Evolutionary conservation across 1,139 yeast species (phyloP), one percentile per base, ranked within the genome.

Genomic region (Geotrichum aggregatum): DNA sequence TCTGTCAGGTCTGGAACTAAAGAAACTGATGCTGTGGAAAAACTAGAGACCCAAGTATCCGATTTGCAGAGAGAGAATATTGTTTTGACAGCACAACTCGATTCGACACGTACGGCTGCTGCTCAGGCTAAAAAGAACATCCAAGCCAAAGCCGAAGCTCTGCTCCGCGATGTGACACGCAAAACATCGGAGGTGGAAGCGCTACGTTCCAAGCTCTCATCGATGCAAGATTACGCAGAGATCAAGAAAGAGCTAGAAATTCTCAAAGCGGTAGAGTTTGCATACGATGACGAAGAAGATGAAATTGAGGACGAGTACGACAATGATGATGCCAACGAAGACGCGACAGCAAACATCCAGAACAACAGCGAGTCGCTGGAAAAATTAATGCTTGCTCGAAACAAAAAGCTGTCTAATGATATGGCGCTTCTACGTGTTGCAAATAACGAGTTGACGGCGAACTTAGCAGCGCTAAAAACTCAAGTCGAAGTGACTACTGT

Each of bases 161-260:
- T 71, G 34, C 71, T 70, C 42, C 69, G 79, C 46, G 88, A 86
- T 57, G 63, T 76, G 3, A 63, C 66, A 1, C 76, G 76, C 43
- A 70, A 81, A 60, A 71, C 70, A 14, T 67, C 69, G 14, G 94
- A 86, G 62, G 68, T 80, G 30, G 73, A 71, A 11, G 66, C 70
- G 28, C 71, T 85, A 58, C 78, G 79, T 60, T 66, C 70, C 8
- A 76, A 82, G 57, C 71, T 89, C 61, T 94, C 87, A 58, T 73
- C 77, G 13, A 79, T 87, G 67, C 89, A 86, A 62, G 91, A 84
- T 64, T 89, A 91, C 66, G 89, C 85, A 52, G 88, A 86, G 58
- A 68, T 89, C 48, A 88, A 87, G 66, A 78, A 78, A 49, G 96
- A 89, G 63, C 71, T 89, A 55, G 78, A 76, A 19, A 78, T 88